Base-by-base conservation (phyloP, 441 rosid genomes). In the Rhodomyrtus psidioides region DNA sequence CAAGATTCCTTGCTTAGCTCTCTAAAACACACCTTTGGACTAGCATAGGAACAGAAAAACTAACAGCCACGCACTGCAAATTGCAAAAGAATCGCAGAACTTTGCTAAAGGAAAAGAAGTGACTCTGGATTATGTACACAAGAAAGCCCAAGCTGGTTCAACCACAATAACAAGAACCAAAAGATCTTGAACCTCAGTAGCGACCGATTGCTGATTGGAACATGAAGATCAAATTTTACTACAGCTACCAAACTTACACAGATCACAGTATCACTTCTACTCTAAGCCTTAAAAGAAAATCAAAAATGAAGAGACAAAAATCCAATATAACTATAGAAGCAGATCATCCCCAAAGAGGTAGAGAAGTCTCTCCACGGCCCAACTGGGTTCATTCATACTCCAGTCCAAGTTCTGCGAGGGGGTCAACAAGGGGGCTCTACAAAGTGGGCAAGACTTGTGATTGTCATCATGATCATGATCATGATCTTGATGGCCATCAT, bases 401-500 rank as follows among this genome's bases (percentile, higher is more conserved):
- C 57, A 55, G 84, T 60, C 84, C 56, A 30, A 9, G 42, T 30
- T 30, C 87, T 86, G 87, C 26, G 84, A 86, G 27, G 53, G 62
- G 39, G 55, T 82, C 70, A 86, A 34, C 39, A 86, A 76, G 34
- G 87, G 87, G 54, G 85, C 87, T 30, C 87, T 60, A 58, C 87
- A 86, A 3, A 86, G 84, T 21, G 87, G 87, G 65, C 87, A 86
- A 39, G 87, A 86, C 87, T 27, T 60, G 60, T 54, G 87, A 39
- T 86, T 86, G 21, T 60, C 86, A 53, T 93, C 94, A 1, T 91
- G 42, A 28, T 84, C 84, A 27, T 82, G 92, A 16, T 85, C 89
- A 51, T 91, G 90, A n/a, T 88, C 89, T 24, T 87, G 90, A 57
- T 91, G 90, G 24, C 90, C 88, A 74, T 92, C 95, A 28, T 94